Conservation (phyloP, 164 flowering plant genomes). For the Tetracentron sinense region DNA sequence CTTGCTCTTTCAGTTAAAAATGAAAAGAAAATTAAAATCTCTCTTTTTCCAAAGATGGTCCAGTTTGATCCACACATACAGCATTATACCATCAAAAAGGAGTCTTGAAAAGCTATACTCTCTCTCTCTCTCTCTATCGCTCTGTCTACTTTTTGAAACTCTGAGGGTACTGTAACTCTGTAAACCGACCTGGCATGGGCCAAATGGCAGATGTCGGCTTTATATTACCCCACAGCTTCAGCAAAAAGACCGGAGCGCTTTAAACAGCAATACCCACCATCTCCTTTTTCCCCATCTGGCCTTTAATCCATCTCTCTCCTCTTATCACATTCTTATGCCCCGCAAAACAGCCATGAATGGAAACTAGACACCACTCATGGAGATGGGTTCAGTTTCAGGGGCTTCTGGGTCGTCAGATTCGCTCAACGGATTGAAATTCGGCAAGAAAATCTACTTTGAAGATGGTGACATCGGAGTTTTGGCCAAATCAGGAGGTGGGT, state of each 20-base stretch:
- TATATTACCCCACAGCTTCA: neutral
- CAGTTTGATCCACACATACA: too few species aligned
- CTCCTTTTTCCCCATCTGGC: neutral
- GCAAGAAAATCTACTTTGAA: slow-evolving; percentile 64
- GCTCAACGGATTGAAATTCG: slow-evolving; percentile 52
- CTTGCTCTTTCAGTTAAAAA: too few species aligned
- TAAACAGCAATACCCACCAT: neutral
- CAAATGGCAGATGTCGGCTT: slow-evolving; percentile 7
- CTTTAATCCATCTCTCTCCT: neutral
- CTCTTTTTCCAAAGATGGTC: neutral
- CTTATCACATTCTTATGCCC: too few species aligned
- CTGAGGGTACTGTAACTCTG: neutral
- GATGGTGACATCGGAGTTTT: slow-evolving; percentile 34
- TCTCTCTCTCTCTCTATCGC: slow-evolving; percentile 2
- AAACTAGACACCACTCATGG: slow-evolving; percentile 19
- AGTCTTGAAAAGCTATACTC: neutral
- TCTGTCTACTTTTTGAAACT: too few species aligned
- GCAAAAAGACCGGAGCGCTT: neutral
- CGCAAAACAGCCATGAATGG: slow-evolving; percentile 22
- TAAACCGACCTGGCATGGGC: neutral
- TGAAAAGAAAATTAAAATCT: too few species aligned
- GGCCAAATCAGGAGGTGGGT: slow-evolving; percentile 26
- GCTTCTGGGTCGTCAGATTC: slow-evolving; percentile 34
- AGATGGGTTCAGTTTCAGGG: slow-evolving; percentile 38
- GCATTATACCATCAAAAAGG: neutral